Evolutionary conservation across 495 filamentous ascomycete genomes (phyloP).

Genomic region (Talaromyces stipitatus): DNA sequence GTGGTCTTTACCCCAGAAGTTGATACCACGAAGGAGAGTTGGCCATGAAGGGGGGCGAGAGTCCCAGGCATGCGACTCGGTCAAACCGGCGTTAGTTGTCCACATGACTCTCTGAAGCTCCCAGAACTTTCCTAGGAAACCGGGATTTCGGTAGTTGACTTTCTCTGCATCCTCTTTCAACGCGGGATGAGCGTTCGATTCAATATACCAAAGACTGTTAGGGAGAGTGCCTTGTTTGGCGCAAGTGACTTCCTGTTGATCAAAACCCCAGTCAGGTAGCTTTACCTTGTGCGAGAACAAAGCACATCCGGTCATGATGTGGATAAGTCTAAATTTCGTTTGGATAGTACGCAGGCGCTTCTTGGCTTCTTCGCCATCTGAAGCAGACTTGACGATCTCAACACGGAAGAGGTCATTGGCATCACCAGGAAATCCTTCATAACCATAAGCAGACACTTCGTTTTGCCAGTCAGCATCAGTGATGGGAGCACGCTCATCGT

Average conservation of each 20-base stretch:
- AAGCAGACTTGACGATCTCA: slow-evolving; percentile 88
- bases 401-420: slow-evolving; percentile 94
- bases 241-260: slow-evolving; percentile 97
- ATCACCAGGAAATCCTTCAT: slow-evolving; percentile 93
- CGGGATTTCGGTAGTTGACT: slow-evolving; percentile 91
- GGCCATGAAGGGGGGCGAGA: slow-evolving; percentile 93
- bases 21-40: slow-evolving; percentile 87
- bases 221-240: slow-evolving; percentile 87
- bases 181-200: slow-evolving; percentile 75
- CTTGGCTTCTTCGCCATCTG: slow-evolving; percentile 72
- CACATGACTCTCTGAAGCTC: slow-evolving; percentile 99
- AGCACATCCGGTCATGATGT: slow-evolving; percentile 94
- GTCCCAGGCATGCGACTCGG: slow-evolving; percentile 97
- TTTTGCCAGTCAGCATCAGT: slow-evolving; percentile 98
- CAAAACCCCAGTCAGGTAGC: slow-evolving; percentile 91
- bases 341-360: slow-evolving; percentile 86
- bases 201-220: slow-evolving; percentile 95
- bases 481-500: slow-evolving; percentile 94
- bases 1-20: slow-evolving; percentile 95
- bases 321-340: slow-evolving; percentile 90
- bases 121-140: slow-evolving; percentile 98
- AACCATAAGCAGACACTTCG: slow-evolving; percentile 95
- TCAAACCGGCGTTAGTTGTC: slow-evolving; percentile 92
- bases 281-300: slow-evolving; percentile 99
- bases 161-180: slow-evolving; percentile 71